phyloP scores from a whole-genome alignment of 306 rosid species.

The Geum urbanum region DNA sequence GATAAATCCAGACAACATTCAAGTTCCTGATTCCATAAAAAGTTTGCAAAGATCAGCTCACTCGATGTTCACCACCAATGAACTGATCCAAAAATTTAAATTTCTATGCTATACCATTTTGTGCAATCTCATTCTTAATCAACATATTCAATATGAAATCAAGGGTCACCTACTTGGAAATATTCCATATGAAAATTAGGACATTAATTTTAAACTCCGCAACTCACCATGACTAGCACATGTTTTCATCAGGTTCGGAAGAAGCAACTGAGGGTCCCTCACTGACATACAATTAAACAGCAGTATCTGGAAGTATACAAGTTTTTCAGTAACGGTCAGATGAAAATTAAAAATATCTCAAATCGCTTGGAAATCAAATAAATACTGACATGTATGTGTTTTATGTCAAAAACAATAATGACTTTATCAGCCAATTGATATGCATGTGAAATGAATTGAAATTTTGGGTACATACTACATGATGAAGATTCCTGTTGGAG shows the following conservation, averaged over 20 bases:
- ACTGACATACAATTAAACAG: conserved; percentile 94
- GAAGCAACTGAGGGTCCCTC: conserved; percentile 83
- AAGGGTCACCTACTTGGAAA: not conserved
- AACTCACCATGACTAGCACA: conserved; percentile 80
- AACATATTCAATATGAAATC: not conserved
- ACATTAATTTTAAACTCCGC: conserved; percentile 13
- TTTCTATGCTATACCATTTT: conserved; percentile 2
- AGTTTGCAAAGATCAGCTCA: conserved; percentile 14
- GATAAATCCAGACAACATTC: not conserved
- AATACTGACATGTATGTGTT: not conserved
- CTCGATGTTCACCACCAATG: not conserved
- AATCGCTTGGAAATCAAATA: not conserved
- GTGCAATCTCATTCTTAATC: not conserved
- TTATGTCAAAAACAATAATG: not conserved
- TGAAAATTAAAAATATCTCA: conserved; percentile 18
- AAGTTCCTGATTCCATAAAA: not conserved
- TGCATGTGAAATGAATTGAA: not conserved
- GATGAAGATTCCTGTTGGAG: not conserved
- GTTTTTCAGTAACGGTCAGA: conserved; percentile 19
- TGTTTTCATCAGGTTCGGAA: conserved; percentile 71
- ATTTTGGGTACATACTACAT: not conserved
- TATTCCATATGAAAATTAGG: conserved; percentile 2
- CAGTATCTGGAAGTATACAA: conserved; percentile 57
- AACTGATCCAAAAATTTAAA: not conserved
- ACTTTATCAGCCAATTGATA: not conserved